Evolutionary conservation across 2,329 filamentous ascomycete genomes (phyloP).

Genomic region (Didymella sp.): DNA sequence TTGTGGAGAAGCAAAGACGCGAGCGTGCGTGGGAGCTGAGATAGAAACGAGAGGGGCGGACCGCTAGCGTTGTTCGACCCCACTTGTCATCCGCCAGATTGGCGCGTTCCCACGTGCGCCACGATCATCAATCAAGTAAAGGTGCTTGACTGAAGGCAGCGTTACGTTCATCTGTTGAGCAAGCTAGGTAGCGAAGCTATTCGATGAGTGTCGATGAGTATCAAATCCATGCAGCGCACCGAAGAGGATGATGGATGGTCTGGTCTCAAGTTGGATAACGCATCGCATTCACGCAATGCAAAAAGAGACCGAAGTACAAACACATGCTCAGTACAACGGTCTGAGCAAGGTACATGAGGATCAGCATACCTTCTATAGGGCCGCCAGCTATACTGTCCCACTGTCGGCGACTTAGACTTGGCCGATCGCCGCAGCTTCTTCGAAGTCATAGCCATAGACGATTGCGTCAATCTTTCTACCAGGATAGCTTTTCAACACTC

Average conservation of each 20-base stretch:
- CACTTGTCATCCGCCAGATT: not conserved
- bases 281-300: no score
- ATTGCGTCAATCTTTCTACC: conserved; percentile 20
- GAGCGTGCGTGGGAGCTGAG: not conserved
- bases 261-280: no score
- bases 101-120: conserved; percentile 4
- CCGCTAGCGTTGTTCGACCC: not conserved
- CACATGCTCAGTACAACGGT: no score
- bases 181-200: no score
- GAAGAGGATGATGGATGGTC: no score
- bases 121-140: not conserved
- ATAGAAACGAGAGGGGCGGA: not conserved
- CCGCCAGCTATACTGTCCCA: no score
- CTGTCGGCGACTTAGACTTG: not conserved
- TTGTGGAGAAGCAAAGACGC: not conserved
- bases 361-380: no score
- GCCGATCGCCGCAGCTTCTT: not conserved
- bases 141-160: not conserved
- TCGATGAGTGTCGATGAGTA: no score
- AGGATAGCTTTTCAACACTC: conserved; percentile 18
- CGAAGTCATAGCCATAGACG: conserved; percentile 22
- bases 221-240: no score
- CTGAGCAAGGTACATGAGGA: no score
- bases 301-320: no score
- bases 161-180: no score